Conservation (phyloP, 306 rosid genomes). For the Dryas alaskensis region DNA sequence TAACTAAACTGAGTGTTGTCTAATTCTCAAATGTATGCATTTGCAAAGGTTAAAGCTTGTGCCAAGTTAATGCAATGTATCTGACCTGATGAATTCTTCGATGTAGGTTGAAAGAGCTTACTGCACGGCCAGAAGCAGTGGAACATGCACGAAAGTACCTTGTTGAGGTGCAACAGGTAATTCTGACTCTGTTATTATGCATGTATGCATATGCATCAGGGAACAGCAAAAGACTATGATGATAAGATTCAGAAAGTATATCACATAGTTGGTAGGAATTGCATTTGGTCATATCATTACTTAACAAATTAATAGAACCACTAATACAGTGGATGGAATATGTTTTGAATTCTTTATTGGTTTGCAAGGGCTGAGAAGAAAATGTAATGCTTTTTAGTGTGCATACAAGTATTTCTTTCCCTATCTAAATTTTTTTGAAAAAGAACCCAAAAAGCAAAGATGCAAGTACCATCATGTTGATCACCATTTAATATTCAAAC, state of each 20-base stretch:
- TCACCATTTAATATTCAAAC: background rate
- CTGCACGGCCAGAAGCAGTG: conserved; percentile 73
- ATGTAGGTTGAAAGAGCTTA: conserved; percentile 82
- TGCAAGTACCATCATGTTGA: background rate
- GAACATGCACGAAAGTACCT: conserved; percentile 62
- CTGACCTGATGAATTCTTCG: conserved; percentile 31
- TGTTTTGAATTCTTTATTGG: background rate
- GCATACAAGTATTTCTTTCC: background rate
- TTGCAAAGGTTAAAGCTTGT: background rate
- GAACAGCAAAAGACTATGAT: background rate
- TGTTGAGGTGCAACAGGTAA: conserved; percentile 72
- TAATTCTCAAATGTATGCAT: background rate
- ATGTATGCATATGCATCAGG: background rate
- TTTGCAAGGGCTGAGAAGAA: background rate
- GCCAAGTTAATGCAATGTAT: conserved; percentile 20
- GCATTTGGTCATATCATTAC: background rate
- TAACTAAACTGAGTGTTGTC: background rate
- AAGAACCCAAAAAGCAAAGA: background rate
- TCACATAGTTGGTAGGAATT: background rate
- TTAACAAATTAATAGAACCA: background rate
- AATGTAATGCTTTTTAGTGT: background rate
- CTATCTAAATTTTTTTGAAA: background rate
- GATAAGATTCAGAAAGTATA: background rate
- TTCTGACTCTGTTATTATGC: conserved; percentile 4
- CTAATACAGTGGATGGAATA: background rate